These are phyloP conservation scores for Syzygium grande DNA, from an alignment of 345 rosid genomes.

Conservation along the genomic window DNA sequence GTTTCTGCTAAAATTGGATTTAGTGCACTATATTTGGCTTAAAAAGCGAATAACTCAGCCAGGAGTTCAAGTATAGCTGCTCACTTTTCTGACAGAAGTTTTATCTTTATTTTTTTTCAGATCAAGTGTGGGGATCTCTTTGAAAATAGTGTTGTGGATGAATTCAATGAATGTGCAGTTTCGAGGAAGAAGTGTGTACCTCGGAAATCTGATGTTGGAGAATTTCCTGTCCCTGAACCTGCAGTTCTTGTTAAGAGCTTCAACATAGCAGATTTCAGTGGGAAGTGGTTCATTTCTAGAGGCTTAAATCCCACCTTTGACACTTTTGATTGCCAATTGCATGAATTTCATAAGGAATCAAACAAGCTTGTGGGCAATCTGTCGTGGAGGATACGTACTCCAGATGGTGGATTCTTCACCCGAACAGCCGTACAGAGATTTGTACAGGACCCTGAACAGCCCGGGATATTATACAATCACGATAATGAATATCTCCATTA, in stretches of 20 bases:
- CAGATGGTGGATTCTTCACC: conserved; percentile 71
- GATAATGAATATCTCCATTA: conserved; percentile 91
- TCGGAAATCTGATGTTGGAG: conserved; percentile 76
- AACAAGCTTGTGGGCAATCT: conserved; percentile 68
- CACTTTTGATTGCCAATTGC: conserved; percentile 77
- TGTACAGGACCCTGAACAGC: conserved; percentile 68
- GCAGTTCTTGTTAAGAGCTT: conserved; percentile 63
- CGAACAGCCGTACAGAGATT: conserved; percentile 60
- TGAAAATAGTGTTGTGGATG: conserved; percentile 76
- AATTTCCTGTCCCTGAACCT: conserved; percentile 80
- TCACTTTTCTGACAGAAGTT: neutral
- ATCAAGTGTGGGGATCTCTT: conserved; percentile 94
- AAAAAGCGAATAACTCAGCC: neutral
- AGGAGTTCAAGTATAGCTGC: neutral
- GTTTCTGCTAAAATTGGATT: neutral
- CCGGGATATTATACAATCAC: conserved; percentile 76
- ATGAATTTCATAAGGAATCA: conserved; percentile 71
- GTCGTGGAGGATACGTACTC: conserved; percentile 77
- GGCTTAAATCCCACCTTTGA: conserved; percentile 94
- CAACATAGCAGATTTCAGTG: conserved; percentile 61
- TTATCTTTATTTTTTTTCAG: conserved; percentile 22
- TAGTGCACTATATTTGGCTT: neutral
- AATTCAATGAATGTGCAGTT: conserved; percentile 92
- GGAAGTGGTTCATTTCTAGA: conserved; percentile 86
- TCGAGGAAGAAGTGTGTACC: conserved; percentile 92